A percentile compares a stretch with the other conserved stretches of the same genome.
These are phyloP conservation scores for Trypanosoma conorhini DNA, from an alignment of 208 protist species.

Conservation along the genomic window DNA sequence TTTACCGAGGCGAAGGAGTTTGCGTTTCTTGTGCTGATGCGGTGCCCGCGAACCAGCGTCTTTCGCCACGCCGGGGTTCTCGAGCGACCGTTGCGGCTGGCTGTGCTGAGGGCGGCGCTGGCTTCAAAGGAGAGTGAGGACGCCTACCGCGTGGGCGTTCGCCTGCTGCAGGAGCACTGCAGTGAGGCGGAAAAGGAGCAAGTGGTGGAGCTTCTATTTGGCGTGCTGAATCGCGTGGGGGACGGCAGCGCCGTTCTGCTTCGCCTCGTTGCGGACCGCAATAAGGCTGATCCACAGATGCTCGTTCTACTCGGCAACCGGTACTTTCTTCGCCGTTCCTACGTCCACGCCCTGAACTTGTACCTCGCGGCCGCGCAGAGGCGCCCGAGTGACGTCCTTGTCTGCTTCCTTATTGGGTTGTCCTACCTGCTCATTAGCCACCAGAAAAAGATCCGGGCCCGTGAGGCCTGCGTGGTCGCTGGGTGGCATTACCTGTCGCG, in stretches of 20 bases:
- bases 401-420: slow-evolving; percentile 82
- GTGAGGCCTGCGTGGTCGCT: slow-evolving; percentile 70
- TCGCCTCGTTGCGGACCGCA: slow-evolving; percentile 48
- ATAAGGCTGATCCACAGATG: slow-evolving; percentile 48
- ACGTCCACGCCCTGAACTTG: slow-evolving; percentile 69
- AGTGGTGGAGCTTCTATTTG: slow-evolving; percentile 79
- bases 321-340: slow-evolving; percentile 69
- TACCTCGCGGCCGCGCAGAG: slow-evolving; percentile 67
- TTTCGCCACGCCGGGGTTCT: slow-evolving; percentile 57
- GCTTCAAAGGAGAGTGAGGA: slow-evolving; percentile 77
- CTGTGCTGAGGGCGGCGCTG: slow-evolving; percentile 74
- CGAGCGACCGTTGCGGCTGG: slow-evolving; percentile 74
- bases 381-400: slow-evolving; percentile 57
- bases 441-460: slow-evolving; percentile 60
- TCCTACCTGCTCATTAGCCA: slow-evolving; percentile 77
- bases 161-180: slow-evolving; percentile 72
- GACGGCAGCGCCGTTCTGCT: slow-evolving; percentile 48
- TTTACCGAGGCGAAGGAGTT: slow-evolving; percentile 91
- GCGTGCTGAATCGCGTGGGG: slow-evolving; percentile 66
- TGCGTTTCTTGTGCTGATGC: slow-evolving; percentile 67
- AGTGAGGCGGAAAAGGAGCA: slow-evolving; percentile 54
- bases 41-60: slow-evolving; percentile 41
- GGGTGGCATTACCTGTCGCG: slow-evolving; percentile 71
- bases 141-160: slow-evolving; percentile 75
- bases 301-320: slow-evolving; percentile 81